Conservation (phyloP, 1,284 basidiomycete species). For the Rugosomyces carneus region DNA sequence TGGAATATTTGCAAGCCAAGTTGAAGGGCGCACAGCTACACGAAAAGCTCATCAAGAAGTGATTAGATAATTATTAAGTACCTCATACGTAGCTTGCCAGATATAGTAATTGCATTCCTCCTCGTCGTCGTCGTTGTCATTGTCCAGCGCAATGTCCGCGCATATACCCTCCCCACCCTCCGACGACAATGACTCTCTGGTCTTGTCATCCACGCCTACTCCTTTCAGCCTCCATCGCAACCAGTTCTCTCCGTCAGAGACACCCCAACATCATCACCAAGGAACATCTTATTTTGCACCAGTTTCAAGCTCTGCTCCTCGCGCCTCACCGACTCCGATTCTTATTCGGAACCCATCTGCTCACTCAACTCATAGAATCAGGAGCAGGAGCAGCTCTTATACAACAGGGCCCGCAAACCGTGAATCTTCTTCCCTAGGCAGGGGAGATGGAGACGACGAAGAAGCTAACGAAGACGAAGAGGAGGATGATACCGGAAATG, state of each 20-base stretch:
- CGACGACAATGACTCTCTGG: conserved; percentile 27
- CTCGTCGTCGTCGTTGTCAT: conserved; percentile 9
- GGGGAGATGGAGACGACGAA: conserved; percentile 42
- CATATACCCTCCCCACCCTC: conserved; percentile 22
- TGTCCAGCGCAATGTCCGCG: conserved; percentile 21
- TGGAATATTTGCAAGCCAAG: conserved; percentile 67
- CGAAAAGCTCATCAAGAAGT: conserved; percentile 57
- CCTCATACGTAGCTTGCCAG: neutral
- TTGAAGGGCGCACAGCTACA: conserved; percentile 69
- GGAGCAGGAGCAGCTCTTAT: conserved; percentile 55
- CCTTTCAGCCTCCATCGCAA: conserved; percentile 40
- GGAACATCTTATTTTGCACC: conserved; percentile 59
- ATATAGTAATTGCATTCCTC: conserved; percentile 7
- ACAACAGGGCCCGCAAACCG: conserved; percentile 36
- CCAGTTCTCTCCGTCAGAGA: conserved; percentile 49
- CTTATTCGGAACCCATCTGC: conserved; percentile 43
- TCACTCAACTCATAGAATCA: conserved; percentile 38
- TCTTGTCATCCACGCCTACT: conserved; percentile 33
- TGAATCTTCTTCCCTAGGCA: conserved; percentile 36
- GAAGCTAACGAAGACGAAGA: conserved; percentile 42
- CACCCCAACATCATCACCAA: conserved; percentile 58
- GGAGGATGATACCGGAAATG: conserved; percentile 28
- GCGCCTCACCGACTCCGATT: conserved; percentile 32
- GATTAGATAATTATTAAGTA: conserved; percentile 20
- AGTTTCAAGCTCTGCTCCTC: conserved; percentile 29